Evolutionary conservation across 148 eudicot species (phyloP), one percentile per base, ranked within the genome.

Genomic region (Fagopyrum esculentum): DNA sequence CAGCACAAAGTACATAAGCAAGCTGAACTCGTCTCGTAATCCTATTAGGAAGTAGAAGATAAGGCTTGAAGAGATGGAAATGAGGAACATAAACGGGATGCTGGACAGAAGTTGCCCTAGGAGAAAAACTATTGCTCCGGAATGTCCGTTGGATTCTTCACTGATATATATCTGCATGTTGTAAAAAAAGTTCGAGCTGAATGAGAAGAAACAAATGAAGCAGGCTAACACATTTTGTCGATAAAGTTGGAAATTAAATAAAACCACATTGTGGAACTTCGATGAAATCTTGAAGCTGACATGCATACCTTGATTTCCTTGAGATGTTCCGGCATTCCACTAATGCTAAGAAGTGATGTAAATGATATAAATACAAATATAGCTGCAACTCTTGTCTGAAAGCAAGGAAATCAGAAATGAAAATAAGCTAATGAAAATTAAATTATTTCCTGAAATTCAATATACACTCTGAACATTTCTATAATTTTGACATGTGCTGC

Each of bases 361-460:
- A 95, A 92, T 43, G 99, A 92, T 30, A 95, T 83, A 78, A 95
- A 95, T 72, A 86, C 89, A 83, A 87, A 95, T 76, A 92, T 68
- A 51, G 96, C 99, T 8, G 92, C 97, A 73, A 95, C 97, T 86
- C 99, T 90, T 59, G 86, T 89, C 99, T 92, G 97, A 84, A 83
- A 49, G 76, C 73, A 71, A 77, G 9, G 11, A 40, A 66, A 66
- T 61, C 11, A 6, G 44, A 40, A 61, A 61, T 29, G 4, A 0
- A 66, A 66, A 46, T 35, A 35, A 66, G 16, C 40, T 44, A 9
- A 48, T 8, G 6, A 57, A 11, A 44, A 40, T 22, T 22, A 2
- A 46, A 13, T 16, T 19, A 71, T 71, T 17, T 17, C 54, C 55
- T 45, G 10, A 71, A 49, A 71, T 45, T 30, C 47, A 60, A 60